Base-by-base conservation (phyloP, 345 rosid species). In the Nephelium lappaceum region DNA sequence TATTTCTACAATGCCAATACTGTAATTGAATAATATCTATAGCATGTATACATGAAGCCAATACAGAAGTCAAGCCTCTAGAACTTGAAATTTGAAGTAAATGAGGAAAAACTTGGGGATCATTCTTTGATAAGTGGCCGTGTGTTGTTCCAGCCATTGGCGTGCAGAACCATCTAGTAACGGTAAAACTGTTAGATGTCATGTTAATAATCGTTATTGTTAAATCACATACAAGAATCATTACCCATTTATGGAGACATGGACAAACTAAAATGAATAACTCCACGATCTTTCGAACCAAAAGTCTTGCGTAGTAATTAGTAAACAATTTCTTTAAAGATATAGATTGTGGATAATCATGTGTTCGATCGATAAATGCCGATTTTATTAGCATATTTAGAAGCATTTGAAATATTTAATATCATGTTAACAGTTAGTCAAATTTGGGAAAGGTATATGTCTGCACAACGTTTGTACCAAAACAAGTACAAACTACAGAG, bases 61-160 rank as follows among this genome's bases (percentile, higher is more conserved):
- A 66, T 38, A 10, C 11, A 38, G 11, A 2, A 4, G 67, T 2
- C 67, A 27, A 0, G 45, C 41, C 69, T 11, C 36, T 23, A 38
- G n/a, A 66, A 16, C 11, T 53, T 5, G 18, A 10, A 57, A 36
- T 53, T 53, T 31, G 38, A 2, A 66, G 18, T 14, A 23, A 38
- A 14, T 6, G 2, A 60, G 51, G n/a, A 38, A 58, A 39, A 19
- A 58, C 49, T 11, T 10, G 51, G 23, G 27, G 5, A 67, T 92
- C 88, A 92, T 67, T 77, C 77, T 67, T 86, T 81, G 57, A 80
- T 76, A 61, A 95, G 61, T 0, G 93, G 93, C 60, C 87, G 82
- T 0, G 97, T 95, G 88, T 88, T 92, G 90, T 86, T 82, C 96
- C 11, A 93, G 98, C 99, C 99, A 95, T 60, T 92, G 85, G 21